A percentile compares a stretch with the other conserved stretches of the same genome.
These are phyloP conservation scores for Magnaporthales sp. DNA, from an alignment of 2,329 filamentous ascomycete species.

Conservation along the genomic window DNA sequence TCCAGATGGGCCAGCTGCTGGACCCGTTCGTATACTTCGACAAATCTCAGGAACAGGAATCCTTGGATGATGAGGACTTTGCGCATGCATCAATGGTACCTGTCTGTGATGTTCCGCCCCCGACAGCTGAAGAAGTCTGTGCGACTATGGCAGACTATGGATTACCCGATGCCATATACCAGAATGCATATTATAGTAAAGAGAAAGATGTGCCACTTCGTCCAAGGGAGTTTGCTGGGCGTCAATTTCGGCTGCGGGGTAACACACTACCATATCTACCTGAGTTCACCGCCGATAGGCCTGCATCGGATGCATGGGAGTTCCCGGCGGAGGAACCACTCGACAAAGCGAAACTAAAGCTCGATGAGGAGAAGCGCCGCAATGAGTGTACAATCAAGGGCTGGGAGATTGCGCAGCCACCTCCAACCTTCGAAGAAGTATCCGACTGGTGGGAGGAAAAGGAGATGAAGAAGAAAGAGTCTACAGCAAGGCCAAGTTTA, in stretches of 20 bases:
- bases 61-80: neutral
- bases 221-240: conserved; percentile 75
- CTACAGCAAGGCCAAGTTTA: conserved; percentile 4
- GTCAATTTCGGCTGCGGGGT: conserved; percentile 71
- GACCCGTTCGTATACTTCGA: neutral
- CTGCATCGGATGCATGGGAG: conserved; percentile 46
- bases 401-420: conserved; percentile 69
- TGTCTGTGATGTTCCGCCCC: conserved; percentile 16
- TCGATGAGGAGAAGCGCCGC: conserved; percentile 40
- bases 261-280: conserved; percentile 72
- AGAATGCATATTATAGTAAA: conserved; percentile 77
- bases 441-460: conserved; percentile 52
- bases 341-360: conserved; percentile 43
- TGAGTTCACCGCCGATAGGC: conserved; percentile 59
- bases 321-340: conserved; percentile 34
- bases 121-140: conserved; percentile 33
- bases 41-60: neutral
- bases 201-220: conserved; percentile 75
- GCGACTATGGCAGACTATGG: conserved; percentile 48
- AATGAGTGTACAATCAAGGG: conserved; percentile 51
- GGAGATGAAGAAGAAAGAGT: conserved; percentile 12
- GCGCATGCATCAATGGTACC: neutral
- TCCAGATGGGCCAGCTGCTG: neutral
- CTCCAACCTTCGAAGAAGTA: conserved; percentile 66
- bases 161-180: conserved; percentile 65